These are phyloP conservation scores for Collybia sordida DNA, from an alignment of 768 basidiomycete species.

Conservation along the genomic window DNA sequence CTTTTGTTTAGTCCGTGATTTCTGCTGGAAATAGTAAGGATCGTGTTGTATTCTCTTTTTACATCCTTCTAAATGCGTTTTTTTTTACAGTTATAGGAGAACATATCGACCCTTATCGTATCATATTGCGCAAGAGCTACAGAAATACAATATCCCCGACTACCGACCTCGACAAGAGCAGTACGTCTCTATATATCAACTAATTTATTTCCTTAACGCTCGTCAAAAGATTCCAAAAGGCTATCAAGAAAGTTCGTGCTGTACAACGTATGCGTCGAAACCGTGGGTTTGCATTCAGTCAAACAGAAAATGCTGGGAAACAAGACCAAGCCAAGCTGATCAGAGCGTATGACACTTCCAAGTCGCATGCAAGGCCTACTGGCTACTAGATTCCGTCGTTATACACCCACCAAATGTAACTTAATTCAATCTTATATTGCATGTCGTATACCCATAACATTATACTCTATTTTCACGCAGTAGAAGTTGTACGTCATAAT, in stretches of 20 bases:
- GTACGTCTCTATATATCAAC: conserved; percentile 42
- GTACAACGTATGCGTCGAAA: conserved; percentile 96
- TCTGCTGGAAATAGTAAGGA: conserved; percentile 96
- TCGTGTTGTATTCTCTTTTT: conserved; percentile 5
- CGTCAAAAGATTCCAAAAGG: conserved; percentile 84
- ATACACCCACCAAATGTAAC: conserved; percentile 27
- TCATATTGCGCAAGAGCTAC: conserved; percentile 98
- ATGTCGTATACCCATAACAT: conserved; percentile 13
- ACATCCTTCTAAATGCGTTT: conserved; percentile 10
- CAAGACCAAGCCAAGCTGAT: conserved; percentile 89
- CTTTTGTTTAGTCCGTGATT: conserved; percentile 84
- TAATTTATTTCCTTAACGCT: conserved; percentile 6
- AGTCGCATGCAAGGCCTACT: conserved; percentile 66
- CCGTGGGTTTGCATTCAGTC: conserved; percentile 97
- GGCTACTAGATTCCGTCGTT: conserved; percentile 54
- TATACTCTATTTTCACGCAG: neutral
- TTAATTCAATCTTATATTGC: too few species aligned
- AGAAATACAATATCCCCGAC: conserved; percentile 97
- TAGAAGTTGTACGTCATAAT: neutral
- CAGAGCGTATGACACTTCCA: conserved; percentile 85
- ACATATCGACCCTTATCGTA: conserved; percentile 92
- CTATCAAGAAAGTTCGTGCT: conserved; percentile 99
- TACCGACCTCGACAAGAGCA: conserved; percentile 98
- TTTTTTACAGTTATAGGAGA: conserved; percentile 69
- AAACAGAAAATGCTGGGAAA: conserved; percentile 82